Evolutionary conservation across 73 alveolate genomes (phyloP).

Genomic region (Tetrahymena malaccensis): DNA sequence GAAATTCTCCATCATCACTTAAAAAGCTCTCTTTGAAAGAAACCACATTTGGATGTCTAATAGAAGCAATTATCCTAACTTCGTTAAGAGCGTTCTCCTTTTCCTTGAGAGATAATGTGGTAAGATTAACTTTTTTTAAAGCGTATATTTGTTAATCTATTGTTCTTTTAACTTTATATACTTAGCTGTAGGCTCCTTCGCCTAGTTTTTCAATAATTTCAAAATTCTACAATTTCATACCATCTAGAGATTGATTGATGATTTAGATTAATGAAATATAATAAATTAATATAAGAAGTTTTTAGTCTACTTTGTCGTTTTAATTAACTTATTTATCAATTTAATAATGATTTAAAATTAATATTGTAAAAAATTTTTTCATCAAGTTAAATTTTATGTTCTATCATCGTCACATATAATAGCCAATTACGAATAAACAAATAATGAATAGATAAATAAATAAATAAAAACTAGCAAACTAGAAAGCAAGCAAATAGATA

Average conservation of each 20-base stretch:
- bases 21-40: conserved; percentile 80
- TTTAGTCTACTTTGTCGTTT: not conserved
- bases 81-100: conserved; percentile 82
- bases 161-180: conserved; percentile 62
- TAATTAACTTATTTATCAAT: not conserved
- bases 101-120: conserved; percentile 65
- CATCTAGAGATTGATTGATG: not conserved
- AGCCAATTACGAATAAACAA: not conserved
- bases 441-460: too few relatives aligned
- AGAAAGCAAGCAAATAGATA: too few relatives aligned
- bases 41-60: conserved; percentile 70
- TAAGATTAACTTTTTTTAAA: conserved; percentile 73
- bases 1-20: conserved; percentile 54
- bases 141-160: conserved; percentile 70
- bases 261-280: not conserved
- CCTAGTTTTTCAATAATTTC: conserved; percentile 39
- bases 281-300: not conserved
- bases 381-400: not conserved
- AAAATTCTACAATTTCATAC: not conserved
- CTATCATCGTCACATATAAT: not conserved
- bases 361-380: not conserved
- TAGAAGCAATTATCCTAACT: conserved; percentile 81
- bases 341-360: not conserved
- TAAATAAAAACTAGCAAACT: too few relatives aligned
- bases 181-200: conserved; percentile 76